Percentiles rank a stretch among this genome's conserved stretches.
Evolutionary conservation across 441 rosid species (phyloP).

Genomic region (Pelargonium cotyledonis): DNA sequence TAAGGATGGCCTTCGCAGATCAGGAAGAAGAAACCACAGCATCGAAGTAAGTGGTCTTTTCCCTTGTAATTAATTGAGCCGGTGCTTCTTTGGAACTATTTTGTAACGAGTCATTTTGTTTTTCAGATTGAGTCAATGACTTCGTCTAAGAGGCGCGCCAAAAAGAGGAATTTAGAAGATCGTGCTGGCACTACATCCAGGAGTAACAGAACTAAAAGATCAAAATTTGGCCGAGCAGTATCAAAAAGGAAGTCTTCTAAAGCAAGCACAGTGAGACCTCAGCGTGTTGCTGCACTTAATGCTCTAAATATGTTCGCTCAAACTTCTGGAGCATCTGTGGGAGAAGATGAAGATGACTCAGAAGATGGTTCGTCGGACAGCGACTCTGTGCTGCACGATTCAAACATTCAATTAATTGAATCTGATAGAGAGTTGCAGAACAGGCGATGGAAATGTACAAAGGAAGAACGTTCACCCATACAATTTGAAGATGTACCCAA

Average conservation of each 20-base stretch:
- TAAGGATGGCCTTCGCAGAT: slow-evolving; percentile 43
- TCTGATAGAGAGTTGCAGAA: slow-evolving; percentile 32
- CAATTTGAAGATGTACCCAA: slow-evolving; percentile 20
- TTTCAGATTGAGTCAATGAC: slow-evolving; percentile 46
- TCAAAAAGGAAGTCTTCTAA: slow-evolving; percentile 42
- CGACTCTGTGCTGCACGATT: slow-evolving; percentile 28
- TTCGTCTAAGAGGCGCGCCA: slow-evolving; percentile 48
- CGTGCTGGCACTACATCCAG: slow-evolving; percentile 37
- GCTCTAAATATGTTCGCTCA: slow-evolving; percentile 62
- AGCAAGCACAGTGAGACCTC: slow-evolving; percentile 54
- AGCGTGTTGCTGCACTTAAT: slow-evolving; percentile 68
- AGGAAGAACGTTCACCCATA: slow-evolving; percentile 15
- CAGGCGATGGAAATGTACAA: slow-evolving; percentile 24
- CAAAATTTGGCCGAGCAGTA: slow-evolving; percentile 37
- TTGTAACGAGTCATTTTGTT: slow-evolving; percentile 21
- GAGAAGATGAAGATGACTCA: slow-evolving; percentile 39
- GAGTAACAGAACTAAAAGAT: slow-evolving; percentile 38
- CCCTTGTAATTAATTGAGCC: slow-evolving; percentile 13
- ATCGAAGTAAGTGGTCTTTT: slow-evolving; percentile 39
- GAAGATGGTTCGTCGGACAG: slow-evolving; percentile 45
- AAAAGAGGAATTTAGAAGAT: slow-evolving; percentile 53
- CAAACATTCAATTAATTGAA: slow-evolving; percentile 21
- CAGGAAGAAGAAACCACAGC: slow-evolving; percentile 44
- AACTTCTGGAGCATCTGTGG: slow-evolving; percentile 60
- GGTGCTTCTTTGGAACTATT: slow-evolving; percentile 19